Conservation (phyloP, 2,329 filamentous ascomycete genomes). For the Colletotrichum spinosum region DNA sequence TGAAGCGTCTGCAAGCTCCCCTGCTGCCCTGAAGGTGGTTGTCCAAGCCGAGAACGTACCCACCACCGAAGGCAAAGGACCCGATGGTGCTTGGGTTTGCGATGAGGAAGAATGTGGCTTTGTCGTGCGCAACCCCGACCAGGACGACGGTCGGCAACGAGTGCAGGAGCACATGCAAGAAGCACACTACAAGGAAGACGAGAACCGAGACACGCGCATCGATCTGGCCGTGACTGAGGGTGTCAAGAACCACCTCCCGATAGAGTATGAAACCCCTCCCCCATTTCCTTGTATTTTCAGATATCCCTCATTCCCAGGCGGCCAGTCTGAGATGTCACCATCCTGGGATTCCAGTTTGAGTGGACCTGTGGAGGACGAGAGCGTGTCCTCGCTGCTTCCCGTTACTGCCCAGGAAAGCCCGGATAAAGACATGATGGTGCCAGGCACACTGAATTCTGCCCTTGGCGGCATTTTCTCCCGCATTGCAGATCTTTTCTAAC, state of each 20-base stretch:
- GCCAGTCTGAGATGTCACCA: conserved; percentile 27
- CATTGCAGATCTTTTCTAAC: conserved; percentile 48
- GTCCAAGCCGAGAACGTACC: conserved; percentile 63
- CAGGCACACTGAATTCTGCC: conserved; percentile 5
- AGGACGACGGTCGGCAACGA: conserved; percentile 63
- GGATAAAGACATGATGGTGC: conserved; percentile 6
- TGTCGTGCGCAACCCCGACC: conserved; percentile 72
- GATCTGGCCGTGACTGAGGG: conserved; percentile 69
- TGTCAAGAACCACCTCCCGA: conserved; percentile 63
- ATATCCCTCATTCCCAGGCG: conserved; percentile 38
- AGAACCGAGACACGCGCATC: conserved; percentile 62
- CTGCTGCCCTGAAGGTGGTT: conserved; percentile 54
- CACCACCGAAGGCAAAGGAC: conserved; percentile 62
- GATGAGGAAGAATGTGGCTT: conserved; percentile 72
- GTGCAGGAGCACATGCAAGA: conserved; percentile 70
- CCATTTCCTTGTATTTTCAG: conserved; percentile 48
- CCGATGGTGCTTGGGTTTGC: conserved; percentile 75
- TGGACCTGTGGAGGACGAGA: conserved; percentile 18
- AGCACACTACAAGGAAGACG: conserved; percentile 57
- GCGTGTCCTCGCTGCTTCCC: conserved; percentile 24
- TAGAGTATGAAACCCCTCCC: conserved; percentile 62
- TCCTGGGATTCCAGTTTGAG: conserved; percentile 32
- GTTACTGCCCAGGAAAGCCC: background rate
- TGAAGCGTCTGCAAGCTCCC: conserved; percentile 21
- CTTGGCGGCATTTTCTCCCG: background rate